phyloP scores from a whole-genome alignment of 306 rosid species.

The Acacia acuminata region DNA sequence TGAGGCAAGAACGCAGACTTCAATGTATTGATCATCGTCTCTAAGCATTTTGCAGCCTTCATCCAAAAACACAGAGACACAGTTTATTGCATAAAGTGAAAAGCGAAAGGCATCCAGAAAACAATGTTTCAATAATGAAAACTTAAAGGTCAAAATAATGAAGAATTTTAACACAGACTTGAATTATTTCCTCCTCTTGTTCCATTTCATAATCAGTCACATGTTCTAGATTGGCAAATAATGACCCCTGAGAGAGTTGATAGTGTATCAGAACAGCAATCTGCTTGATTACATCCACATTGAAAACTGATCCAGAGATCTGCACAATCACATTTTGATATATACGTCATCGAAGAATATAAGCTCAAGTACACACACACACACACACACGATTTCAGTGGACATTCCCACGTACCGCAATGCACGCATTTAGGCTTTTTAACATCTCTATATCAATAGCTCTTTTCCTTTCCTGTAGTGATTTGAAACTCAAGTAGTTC shows the following conservation, averaged over 20 bases:
- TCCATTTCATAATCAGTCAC: background rate
- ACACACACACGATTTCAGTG: too few relatives aligned
- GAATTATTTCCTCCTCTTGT: constrained; percentile 17
- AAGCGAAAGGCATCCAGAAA: background rate
- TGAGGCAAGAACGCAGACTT: background rate
- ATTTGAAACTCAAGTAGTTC: constrained; percentile 6
- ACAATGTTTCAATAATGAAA: background rate
- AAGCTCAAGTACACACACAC: too few relatives aligned
- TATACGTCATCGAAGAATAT: background rate
- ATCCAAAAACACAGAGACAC: background rate
- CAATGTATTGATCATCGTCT: background rate
- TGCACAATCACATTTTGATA: constrained; percentile 10
- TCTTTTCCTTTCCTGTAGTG: constrained; percentile 21
- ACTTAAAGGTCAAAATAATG: too few relatives aligned
- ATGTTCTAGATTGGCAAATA: background rate
- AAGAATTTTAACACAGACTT: constrained; percentile 19
- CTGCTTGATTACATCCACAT: background rate
- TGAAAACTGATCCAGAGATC: constrained; percentile 3
- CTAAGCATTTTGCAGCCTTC: constrained; percentile 11
- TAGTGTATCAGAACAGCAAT: constrained; percentile 10
- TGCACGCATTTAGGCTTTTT: constrained; percentile 9
- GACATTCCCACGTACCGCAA: constrained; percentile 14
- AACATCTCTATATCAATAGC: background rate
- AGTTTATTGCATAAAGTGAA: too few relatives aligned
- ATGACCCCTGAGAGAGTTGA: background rate